phyloP scores from a whole-genome alignment of 2,329 filamentous ascomycete species.

The Xylaria sp. region DNA sequence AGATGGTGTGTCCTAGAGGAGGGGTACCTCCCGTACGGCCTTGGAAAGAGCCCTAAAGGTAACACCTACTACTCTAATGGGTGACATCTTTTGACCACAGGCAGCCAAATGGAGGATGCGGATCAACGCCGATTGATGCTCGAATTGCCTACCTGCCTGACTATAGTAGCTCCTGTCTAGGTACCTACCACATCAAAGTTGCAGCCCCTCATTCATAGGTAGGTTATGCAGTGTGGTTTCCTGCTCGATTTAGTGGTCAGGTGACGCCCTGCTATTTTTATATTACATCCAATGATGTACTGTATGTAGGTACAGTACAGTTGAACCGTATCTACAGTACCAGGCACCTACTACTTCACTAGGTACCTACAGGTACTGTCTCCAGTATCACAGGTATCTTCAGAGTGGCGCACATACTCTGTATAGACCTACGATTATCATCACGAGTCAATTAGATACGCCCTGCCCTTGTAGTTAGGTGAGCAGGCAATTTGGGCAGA shows the following conservation, averaged over 20 bases:
- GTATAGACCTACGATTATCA: too few relatives aligned
- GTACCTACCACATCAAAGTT: not conserved
- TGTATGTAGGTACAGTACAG: not conserved
- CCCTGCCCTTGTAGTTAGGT: too few relatives aligned
- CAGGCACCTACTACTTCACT: not conserved
- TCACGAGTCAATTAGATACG: too few relatives aligned
- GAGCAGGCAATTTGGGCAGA: too few relatives aligned
- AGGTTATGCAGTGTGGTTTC: conserved; percentile 15
- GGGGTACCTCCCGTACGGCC: too few relatives aligned
- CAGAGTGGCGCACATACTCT: too few relatives aligned
- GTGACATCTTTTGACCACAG: not conserved
- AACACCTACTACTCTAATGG: not conserved
- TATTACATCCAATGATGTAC: not conserved
- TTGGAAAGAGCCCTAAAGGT: too few relatives aligned
- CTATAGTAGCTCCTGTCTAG: not conserved
- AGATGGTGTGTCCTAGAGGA: too few relatives aligned
- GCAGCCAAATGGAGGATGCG: not conserved
- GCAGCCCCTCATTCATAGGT: not conserved
- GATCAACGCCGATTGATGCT: not conserved
- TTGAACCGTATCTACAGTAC: not conserved
- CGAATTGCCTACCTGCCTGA: not conserved
- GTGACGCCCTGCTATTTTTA: conserved; percentile 25
- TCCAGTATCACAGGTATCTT: too few relatives aligned
- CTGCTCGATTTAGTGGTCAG: conserved; percentile 21
- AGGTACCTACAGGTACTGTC: not conserved